A percentile compares a stretch with the other conserved stretches of the same genome.
phyloP scores from a whole-genome alignment of 805 yeast species.

The Cyberlindnera saturnus region DNA sequence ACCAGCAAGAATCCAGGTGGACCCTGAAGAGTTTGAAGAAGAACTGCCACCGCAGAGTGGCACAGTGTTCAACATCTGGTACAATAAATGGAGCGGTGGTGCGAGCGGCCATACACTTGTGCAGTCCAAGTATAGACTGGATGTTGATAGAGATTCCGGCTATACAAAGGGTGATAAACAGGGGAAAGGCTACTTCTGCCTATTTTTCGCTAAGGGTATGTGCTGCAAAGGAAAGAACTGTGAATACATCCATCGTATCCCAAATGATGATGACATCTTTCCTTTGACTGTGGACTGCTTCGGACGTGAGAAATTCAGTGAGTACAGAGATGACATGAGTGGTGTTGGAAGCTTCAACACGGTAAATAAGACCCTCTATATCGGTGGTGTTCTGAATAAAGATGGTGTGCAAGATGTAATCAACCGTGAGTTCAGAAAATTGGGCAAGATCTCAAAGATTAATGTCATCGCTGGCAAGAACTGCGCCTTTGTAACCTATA shows the following conservation, averaged over 20 bases:
- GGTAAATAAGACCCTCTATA: conserved; percentile 68
- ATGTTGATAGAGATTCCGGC: conserved; percentile 63
- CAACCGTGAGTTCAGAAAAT: conserved; percentile 54
- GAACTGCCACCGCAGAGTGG: conserved; percentile 78
- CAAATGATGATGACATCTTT: conserved; percentile 50
- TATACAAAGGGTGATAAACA: conserved; percentile 60
- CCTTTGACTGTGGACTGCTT: conserved; percentile 78
- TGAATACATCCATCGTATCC: conserved; percentile 71
- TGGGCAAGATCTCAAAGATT: conserved; percentile 70
- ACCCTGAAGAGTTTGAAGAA: conserved; percentile 48
- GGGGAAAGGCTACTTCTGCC: conserved; percentile 49
- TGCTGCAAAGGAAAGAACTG: conserved; percentile 78
- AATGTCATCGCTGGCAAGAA: conserved; percentile 54
- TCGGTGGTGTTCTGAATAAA: conserved; percentile 45
- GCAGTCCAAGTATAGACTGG: conserved; percentile 54
- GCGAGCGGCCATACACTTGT: conserved; percentile 31
- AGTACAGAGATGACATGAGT: conserved; percentile 86
- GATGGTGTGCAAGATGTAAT: conserved; percentile 32
- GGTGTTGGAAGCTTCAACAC: conserved; percentile 81
- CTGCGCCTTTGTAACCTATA: conserved; percentile 75
- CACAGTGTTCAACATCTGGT: conserved; percentile 81
- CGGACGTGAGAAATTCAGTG: conserved; percentile 81
- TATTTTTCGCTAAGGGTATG: conserved; percentile 85
- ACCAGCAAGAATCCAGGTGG: conserved; percentile 73
- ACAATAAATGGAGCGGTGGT: conserved; percentile 74